Evolutionary conservation across 192 early-diverging fungal species (phyloP).

Genomic region (Coemansia aciculifera): DNA sequence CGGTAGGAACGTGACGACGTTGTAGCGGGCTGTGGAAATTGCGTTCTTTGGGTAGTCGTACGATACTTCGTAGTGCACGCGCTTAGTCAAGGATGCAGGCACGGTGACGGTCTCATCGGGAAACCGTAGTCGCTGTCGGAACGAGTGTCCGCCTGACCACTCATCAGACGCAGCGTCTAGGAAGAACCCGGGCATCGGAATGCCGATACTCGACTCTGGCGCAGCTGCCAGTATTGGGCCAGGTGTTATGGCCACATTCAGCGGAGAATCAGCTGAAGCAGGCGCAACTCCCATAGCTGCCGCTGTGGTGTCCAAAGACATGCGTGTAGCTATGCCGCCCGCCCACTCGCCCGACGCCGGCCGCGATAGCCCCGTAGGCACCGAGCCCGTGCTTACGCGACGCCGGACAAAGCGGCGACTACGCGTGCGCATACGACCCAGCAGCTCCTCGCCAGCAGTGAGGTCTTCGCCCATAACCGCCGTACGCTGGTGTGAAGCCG

Average conservation of each 20-base stretch:
- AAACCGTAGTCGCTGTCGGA: slow-evolving; percentile 46
- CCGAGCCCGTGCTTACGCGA: slow-evolving; percentile 29
- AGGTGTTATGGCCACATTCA: neutral
- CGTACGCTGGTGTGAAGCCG: slow-evolving; percentile 7
- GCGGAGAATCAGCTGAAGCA: neutral
- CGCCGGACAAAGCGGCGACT: neutral
- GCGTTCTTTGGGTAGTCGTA: slow-evolving; percentile 56
- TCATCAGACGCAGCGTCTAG: slow-evolving; percentile 47
- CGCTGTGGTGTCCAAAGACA: neutral
- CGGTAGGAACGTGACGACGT: slow-evolving; percentile 81
- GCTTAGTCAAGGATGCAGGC: slow-evolving; percentile 56
- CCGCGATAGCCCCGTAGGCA: slow-evolving; percentile 29
- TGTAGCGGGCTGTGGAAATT: slow-evolving; percentile 84
- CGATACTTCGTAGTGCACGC: slow-evolving; percentile 57
- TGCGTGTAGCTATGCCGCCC: neutral
- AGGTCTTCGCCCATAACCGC: slow-evolving; percentile 11
- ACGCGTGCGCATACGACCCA: neutral
- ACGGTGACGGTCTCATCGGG: slow-evolving; percentile 45
- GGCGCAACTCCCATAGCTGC: neutral
- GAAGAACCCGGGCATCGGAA: slow-evolving; percentile 54
- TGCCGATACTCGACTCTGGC: slow-evolving; percentile 37
- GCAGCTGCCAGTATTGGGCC: neutral
- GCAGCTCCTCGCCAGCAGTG: slow-evolving; percentile 12
- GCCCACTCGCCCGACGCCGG: slow-evolving; percentile 29
- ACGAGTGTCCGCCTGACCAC: slow-evolving; percentile 54